These are phyloP conservation scores for Santalum album DNA, from an alignment of 164 flowering plant species.

Conservation along the genomic window DNA sequence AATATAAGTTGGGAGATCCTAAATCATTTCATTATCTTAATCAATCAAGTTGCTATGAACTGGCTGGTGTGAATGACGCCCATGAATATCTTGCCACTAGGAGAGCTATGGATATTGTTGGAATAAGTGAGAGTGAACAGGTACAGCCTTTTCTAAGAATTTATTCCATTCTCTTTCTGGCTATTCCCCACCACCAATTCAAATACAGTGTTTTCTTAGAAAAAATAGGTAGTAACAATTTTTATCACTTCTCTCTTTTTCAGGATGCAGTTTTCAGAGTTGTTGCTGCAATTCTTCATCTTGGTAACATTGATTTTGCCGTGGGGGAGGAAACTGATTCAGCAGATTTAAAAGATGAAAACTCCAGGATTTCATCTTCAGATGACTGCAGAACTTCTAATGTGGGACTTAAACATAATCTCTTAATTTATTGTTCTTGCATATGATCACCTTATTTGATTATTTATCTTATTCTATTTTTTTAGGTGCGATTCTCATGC, in stretches of 20 bases:
- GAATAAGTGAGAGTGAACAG: slow-evolving; percentile 71
- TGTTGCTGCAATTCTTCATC: slow-evolving; percentile 85
- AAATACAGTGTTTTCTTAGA: neutral
- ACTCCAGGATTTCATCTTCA: slow-evolving; percentile 63
- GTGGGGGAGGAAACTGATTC: slow-evolving; percentile 66
- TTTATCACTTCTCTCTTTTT: slow-evolving; percentile 6
- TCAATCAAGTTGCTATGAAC: slow-evolving; percentile 80
- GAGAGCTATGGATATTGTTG: slow-evolving; percentile 86
- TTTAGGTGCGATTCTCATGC: slow-evolving; percentile 63
- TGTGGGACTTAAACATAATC: slow-evolving; percentile 25
- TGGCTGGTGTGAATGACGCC: slow-evolving; percentile 62
- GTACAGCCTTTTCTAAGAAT: slow-evolving; percentile 27
- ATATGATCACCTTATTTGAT: too few species aligned
- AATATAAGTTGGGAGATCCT: slow-evolving; percentile 72
- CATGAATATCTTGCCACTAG: slow-evolving; percentile 69
- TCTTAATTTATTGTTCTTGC: slow-evolving; percentile 1
- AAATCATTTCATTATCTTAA: slow-evolving; percentile 84
- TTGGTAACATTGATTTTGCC: slow-evolving; percentile 66
- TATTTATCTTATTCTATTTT: neutral
- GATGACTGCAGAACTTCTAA: slow-evolving; percentile 73
- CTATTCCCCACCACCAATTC: slow-evolving; percentile 3
- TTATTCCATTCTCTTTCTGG: neutral
- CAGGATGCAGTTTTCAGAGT: slow-evolving; percentile 86
- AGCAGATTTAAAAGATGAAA: slow-evolving; percentile 54
- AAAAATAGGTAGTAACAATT: neutral